Percentiles rank a stretch among this genome's conserved stretches.
Evolutionary conservation across 176 grass and related monocot genomes (phyloP).

Genomic region (Canna indica): DNA sequence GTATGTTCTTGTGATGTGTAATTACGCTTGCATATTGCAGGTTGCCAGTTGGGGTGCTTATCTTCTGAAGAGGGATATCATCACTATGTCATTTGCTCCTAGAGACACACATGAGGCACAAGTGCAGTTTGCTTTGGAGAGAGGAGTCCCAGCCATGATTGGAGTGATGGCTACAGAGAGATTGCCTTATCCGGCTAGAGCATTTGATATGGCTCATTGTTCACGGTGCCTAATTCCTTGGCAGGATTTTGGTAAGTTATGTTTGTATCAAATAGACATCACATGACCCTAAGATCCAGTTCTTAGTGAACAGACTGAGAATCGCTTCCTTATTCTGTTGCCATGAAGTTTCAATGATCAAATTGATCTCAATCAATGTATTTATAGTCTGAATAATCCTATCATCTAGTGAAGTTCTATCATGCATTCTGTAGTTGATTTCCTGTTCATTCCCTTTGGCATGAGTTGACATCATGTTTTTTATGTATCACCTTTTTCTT

Average conservation of each 20-base stretch:
- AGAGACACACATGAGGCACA: slow-evolving; percentile 14
- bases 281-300: no score
- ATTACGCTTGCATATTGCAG: neutral
- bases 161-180: slow-evolving; percentile 10
- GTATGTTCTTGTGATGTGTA: neutral
- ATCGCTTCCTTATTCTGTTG: neutral
- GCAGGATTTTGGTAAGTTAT: neutral
- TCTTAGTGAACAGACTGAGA: neutral
- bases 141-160: slow-evolving; percentile 19
- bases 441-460: neutral
- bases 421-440: neutral
- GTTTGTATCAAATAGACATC: neutral
- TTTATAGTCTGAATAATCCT: neutral
- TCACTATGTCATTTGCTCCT: slow-evolving; percentile 18
- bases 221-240: slow-evolving; percentile 6
- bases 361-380: no score
- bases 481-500: neutral
- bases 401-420: neutral
- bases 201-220: slow-evolving; percentile 12
- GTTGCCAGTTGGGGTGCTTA: slow-evolving; percentile 21
- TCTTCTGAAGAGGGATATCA: slow-evolving; percentile 12
- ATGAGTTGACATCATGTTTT: neutral
- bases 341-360: neutral
- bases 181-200: neutral
- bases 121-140: slow-evolving; percentile 19